A percentile compares a stretch with the other conserved stretches of the same genome.
Conservation (phyloP, 257 asterid genomes). For the Gynochthodes officinalis region DNA sequence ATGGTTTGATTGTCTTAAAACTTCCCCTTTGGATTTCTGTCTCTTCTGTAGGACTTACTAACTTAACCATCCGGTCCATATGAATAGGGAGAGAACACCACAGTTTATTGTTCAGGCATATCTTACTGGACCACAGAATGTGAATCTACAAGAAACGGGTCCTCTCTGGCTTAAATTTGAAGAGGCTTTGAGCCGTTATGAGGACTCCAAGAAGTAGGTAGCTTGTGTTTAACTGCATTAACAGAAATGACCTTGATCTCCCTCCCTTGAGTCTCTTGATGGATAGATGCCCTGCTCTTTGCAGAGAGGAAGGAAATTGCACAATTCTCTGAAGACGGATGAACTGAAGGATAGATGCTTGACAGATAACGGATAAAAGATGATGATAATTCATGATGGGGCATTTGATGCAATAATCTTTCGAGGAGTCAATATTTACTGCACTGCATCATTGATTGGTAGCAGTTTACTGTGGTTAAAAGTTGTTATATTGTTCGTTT, state of each 20-base stretch:
- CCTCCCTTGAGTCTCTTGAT: neutral
- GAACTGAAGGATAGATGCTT: no score
- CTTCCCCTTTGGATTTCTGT: neutral
- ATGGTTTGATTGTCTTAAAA: neutral
- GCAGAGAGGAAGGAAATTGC: constrained; percentile 57
- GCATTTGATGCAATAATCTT: no score
- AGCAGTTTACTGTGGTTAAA: no score
- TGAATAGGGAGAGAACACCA: constrained; percentile 65
- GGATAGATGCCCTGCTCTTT: neutral
- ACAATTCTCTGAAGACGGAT: constrained; percentile 53
- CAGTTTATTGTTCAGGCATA: constrained; percentile 83
- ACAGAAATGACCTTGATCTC: neutral
- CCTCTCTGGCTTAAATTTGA: constrained; percentile 62
- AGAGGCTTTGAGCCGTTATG: constrained; percentile 57
- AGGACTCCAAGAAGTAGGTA: constrained; percentile 47
- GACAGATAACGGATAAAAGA: no score
- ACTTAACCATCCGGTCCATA: neutral
- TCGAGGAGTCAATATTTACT: no score
- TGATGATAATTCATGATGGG: no score
- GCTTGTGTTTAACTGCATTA: constrained; percentile 2
- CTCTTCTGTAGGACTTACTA: neutral
- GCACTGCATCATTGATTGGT: no score
- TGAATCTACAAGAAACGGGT: constrained; percentile 63
- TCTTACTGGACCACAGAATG: constrained; percentile 81
- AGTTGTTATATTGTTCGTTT: no score